phyloP scores from a whole-genome alignment of 768 basidiomycete genomes.

The Mycena chlorophos region DNA sequence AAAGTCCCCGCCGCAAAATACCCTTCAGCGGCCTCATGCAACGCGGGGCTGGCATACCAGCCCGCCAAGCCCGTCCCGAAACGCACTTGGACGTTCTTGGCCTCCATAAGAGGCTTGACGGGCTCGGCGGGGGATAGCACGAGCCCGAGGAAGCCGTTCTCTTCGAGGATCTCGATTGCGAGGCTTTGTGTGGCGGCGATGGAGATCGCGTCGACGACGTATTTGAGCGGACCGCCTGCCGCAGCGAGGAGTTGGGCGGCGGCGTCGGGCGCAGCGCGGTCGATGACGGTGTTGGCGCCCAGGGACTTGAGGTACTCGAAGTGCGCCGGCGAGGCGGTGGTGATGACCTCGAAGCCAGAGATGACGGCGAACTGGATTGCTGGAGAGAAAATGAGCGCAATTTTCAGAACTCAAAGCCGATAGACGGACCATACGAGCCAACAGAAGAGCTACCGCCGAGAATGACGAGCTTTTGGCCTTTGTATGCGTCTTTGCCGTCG shows the following conservation, averaged over 20 bases:
- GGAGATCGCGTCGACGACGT: slow-evolving; percentile 9
- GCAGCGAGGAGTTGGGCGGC: slow-evolving; percentile 1
- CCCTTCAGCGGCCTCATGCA: slow-evolving; percentile 3
- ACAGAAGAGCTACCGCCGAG: slow-evolving; percentile 12
- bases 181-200: slow-evolving; percentile 8
- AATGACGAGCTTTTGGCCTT: slow-evolving; percentile 4
- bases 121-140: background rate
- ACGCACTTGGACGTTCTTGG: background rate
- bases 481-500: slow-evolving; percentile 4
- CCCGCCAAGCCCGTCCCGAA: background rate
- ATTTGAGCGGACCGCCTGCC: slow-evolving; percentile 5
- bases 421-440: slow-evolving; percentile 2
- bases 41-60: background rate
- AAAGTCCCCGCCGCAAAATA: background rate
- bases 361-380: slow-evolving; percentile 11
- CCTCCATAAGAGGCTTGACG: background rate
- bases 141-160: background rate
- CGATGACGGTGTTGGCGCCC: slow-evolving; percentile 7
- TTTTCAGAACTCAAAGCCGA: background rate
- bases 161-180: slow-evolving; percentile 6
- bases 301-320: slow-evolving; percentile 8
- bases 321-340: slow-evolving; percentile 8
- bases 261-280: background rate
- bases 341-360: slow-evolving; percentile 6
- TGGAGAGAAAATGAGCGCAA: background rate